Conservation (phyloP, 352 stramenopile genomes). For the Globisporangium spinosum region DNA sequence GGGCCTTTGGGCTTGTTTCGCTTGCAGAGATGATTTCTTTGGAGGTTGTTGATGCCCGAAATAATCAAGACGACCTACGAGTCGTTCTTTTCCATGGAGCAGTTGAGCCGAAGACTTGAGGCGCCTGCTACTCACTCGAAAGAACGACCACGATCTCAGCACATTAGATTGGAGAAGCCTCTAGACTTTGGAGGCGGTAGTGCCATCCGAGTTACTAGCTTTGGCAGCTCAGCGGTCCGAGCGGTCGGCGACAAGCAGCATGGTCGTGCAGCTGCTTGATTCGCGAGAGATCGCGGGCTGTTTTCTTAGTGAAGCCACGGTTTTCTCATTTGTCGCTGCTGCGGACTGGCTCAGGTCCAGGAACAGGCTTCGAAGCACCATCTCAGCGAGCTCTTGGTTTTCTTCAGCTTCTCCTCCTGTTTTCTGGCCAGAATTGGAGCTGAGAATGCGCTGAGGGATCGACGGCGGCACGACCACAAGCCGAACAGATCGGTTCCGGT, state of each 20-base stretch:
- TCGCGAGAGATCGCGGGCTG: conserved; percentile 8
- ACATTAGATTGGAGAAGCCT: no score
- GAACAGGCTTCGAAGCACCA: conserved; percentile 44
- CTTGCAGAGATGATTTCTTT: no score
- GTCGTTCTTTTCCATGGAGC: no score
- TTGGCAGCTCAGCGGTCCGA: not conserved
- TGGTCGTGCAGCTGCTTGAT: conserved; percentile 14
- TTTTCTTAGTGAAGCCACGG: not conserved
- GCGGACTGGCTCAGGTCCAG: conserved; percentile 39
- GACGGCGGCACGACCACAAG: conserved; percentile 30
- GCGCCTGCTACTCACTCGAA: no score
- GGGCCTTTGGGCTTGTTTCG: no score
- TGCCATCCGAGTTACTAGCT: not conserved
- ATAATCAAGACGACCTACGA: no score
- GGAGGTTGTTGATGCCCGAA: no score
- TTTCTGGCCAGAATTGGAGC: no score
- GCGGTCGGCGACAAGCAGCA: conserved; percentile 2
- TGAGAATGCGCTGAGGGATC: not conserved
- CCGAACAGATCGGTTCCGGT: conserved; percentile 20
- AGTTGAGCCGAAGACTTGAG: no score
- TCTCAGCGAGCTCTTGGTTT: conserved; percentile 23
- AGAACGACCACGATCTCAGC: no score
- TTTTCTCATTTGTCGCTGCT: not conserved
- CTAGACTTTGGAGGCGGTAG: no score
- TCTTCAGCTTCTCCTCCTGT: not conserved